These are phyloP conservation scores for Exophiala aquamarina DNA, from an alignment of 2,329 filamentous ascomycete genomes.

Conservation along the genomic window DNA sequence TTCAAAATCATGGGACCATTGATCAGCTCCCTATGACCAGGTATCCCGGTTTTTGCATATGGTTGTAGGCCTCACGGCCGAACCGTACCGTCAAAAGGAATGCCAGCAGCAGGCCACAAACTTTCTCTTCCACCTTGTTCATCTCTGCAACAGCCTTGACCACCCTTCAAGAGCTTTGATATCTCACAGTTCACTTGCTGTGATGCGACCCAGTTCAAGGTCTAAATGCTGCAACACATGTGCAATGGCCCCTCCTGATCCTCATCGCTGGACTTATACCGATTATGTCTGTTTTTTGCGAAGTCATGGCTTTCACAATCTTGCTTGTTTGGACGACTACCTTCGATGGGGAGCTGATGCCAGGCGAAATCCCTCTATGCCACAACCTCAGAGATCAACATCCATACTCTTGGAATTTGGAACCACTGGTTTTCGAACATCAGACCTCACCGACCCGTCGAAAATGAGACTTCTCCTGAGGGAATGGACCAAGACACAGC, in stretches of 20 bases:
- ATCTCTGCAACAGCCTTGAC: not conserved
- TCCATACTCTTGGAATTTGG: conserved; percentile 23
- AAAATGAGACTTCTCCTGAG: conserved; percentile 22
- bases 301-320: conserved; percentile 27
- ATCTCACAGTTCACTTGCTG: not conserved
- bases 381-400: conserved; percentile 19
- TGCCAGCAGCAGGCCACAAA: not conserved
- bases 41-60: not conserved
- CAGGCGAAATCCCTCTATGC: conserved; percentile 8
- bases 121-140: not conserved
- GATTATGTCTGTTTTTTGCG: conserved; percentile 26
- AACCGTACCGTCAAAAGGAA: conserved; percentile 4
- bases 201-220: conserved; percentile 16
- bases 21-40: not conserved
- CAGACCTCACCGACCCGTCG: conserved; percentile 23
- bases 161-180: not conserved
- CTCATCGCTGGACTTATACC: conserved; percentile 25
- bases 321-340: conserved; percentile 22
- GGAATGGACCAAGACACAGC: conserved; percentile 22
- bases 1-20: conserved; percentile 3
- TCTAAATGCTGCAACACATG: conserved; percentile 19
- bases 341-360: conserved; percentile 24
- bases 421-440: conserved; percentile 20
- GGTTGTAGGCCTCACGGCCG: not conserved
- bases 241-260: conserved; percentile 25